phyloP scores from a whole-genome alignment of 2,329 filamentous ascomycete genomes.

The Phialophora macrospora region DNA sequence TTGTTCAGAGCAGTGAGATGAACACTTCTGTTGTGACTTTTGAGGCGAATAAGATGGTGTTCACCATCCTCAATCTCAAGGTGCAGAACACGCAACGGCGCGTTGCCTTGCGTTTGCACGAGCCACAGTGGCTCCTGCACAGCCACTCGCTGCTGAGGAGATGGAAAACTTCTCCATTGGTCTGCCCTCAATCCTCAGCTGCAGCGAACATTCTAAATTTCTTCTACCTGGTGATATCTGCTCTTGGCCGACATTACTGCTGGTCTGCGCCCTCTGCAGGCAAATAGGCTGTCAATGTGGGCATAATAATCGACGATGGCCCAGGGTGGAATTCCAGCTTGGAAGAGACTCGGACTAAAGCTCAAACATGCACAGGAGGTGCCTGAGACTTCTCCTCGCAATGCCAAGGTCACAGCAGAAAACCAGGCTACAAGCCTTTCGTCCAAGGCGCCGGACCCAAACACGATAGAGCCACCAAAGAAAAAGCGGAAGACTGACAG shows the following conservation, averaged over 20 bases:
- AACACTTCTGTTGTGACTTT: conserved; percentile 14
- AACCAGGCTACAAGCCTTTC: conserved; percentile 12
- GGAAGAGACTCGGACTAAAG: conserved; percentile 65
- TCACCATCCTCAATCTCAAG: conserved; percentile 3
- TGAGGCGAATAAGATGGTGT: conserved; percentile 20
- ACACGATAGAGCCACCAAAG: conserved; percentile 22
- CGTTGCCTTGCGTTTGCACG: conserved; percentile 2
- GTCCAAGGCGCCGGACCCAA: not conserved
- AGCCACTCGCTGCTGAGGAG: not conserved
- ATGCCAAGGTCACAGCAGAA: not conserved
- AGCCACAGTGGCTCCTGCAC: conserved; percentile 3
- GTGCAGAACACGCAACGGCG: conserved; percentile 7
- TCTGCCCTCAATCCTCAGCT: conserved; percentile 12
- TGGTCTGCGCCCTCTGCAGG: not conserved
- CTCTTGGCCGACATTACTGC: not conserved
- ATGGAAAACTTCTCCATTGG: conserved; percentile 14
- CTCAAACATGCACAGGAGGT: conserved; percentile 58
- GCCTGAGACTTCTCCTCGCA: conserved; percentile 5
- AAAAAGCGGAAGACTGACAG: conserved; percentile 29
- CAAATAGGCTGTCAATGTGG: conserved; percentile 1
- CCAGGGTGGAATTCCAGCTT: conserved; percentile 55
- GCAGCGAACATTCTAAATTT: conserved; percentile 5
- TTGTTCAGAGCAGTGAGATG: conserved; percentile 15
- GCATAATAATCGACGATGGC: conserved; percentile 19
- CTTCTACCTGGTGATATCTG: not conserved